These are phyloP conservation scores for Plasmodium sp. DNA, from an alignment of 169 alveolate genomes.

Conservation along the genomic window DNA sequence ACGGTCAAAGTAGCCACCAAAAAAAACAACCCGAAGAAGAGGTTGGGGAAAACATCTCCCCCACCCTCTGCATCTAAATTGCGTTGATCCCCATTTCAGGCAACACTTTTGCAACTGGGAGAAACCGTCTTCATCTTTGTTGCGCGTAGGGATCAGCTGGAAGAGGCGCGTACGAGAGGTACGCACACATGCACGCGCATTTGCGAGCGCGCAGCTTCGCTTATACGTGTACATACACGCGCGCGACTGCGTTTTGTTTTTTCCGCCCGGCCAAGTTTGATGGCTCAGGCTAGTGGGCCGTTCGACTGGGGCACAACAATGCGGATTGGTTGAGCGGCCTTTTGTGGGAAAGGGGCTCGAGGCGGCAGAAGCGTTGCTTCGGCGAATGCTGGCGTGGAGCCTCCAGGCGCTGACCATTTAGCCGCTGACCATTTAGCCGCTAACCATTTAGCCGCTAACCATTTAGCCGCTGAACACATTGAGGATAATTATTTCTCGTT, in stretches of 20 bases:
- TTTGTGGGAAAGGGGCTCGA: neutral
- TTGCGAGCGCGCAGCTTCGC: neutral
- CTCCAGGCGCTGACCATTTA: neutral
- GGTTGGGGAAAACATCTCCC: neutral
- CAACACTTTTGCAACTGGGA: neutral
- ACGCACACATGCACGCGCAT: neutral
- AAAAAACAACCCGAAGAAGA: neutral
- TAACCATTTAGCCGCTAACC: neutral
- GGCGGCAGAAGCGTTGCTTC: neutral
- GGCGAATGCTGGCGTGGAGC: neutral
- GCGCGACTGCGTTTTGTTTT: neutral
- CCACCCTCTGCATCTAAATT: neutral
- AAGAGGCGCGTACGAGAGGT: neutral
- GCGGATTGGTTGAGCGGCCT: neutral
- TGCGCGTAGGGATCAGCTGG: neutral
- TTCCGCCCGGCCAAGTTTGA: neutral
- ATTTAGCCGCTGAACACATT: neutral
- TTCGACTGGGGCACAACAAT: neutral
- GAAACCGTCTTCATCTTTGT: neutral
- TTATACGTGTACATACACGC: neutral
- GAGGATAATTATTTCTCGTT: neutral
- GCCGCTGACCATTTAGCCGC: neutral
- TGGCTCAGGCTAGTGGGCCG: neutral
- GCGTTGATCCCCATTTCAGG: neutral
- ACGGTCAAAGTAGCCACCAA: neutral